Percentiles rank a stretch among this genome's conserved stretches.
Evolutionary conservation across 1,284 basidiomycete species (phyloP).

Genomic region (Moesziomyces globuligerus): DNA sequence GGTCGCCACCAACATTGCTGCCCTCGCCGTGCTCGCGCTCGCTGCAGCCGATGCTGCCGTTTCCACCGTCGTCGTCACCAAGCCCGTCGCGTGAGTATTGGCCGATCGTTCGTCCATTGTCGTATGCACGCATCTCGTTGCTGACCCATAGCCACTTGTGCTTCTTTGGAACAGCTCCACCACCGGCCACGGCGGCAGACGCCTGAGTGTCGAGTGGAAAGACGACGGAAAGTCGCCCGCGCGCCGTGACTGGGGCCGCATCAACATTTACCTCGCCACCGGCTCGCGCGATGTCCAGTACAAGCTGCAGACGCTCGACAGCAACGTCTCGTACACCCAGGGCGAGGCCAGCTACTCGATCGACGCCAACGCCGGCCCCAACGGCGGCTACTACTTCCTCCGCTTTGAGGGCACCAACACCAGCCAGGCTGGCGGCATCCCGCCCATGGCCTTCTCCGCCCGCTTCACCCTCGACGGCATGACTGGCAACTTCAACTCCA

Average conservation of each 20-base stretch:
- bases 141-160: background rate
- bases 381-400: conserved; percentile 60
- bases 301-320: conserved; percentile 57
- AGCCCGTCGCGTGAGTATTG: conserved; percentile 52
- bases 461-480: conserved; percentile 54
- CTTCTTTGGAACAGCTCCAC: conserved; percentile 36
- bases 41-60: conserved; percentile 40
- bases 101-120: background rate
- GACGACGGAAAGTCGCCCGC: conserved; percentile 56
- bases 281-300: conserved; percentile 57
- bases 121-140: background rate
- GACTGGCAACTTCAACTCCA: conserved; percentile 57
- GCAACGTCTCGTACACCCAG: conserved; percentile 27
- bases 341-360: conserved; percentile 36
- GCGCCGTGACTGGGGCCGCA: conserved; percentile 45
- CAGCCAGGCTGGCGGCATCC: conserved; percentile 25
- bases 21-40: conserved; percentile 42
- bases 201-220: conserved; percentile 51
- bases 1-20: conserved; percentile 35
- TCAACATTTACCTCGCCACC: conserved; percentile 61
- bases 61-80: conserved; percentile 53
- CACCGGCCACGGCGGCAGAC: conserved; percentile 40
- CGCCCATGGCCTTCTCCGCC: conserved; percentile 60
- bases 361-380: conserved; percentile 44
- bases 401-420: conserved; percentile 57